Evolutionary conservation across 1,284 basidiomycete genomes (phyloP), one percentile per base, ranked within the genome.

Genomic region (Tetrapyrgos nigripes): DNA sequence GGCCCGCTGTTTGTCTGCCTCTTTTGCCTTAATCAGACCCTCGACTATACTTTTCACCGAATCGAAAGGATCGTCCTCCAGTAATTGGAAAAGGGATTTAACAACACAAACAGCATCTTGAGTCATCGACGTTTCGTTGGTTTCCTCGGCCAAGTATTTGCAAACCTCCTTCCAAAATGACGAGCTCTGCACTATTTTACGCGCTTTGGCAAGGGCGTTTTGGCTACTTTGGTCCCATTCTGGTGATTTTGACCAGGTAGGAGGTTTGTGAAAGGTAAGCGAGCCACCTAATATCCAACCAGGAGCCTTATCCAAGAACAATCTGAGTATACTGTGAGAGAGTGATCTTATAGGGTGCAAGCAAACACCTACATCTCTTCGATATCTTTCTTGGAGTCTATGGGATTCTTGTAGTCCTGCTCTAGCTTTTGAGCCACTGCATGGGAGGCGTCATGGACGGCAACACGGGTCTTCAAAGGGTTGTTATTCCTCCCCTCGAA

Each of bases 1-100:
- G 1, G 93, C 94, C 37, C 96, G 84, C 68, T 95, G 94, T 75
- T 94, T 92, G 75, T 97, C 87, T 64, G 87, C 85, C 62, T 91
- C 88, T 51, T 84, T 81, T 61, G 88, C 77, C 8, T 69, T 69
- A 17, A 91, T 73, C 13, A 90, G 68, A 19, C 76, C 76, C 61
- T 88, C 85, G 21, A 89, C 66, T 1, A 78, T 79, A 1, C 84
- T 83, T 61, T 76, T 78, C 59, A 90, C 70, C 1, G 78, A 77
- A 55, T 82, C 78, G 50, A 88, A 83, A 11, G 87, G 86, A 61
- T 84, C 84, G 64, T 88, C 85, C 64, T 87, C 86, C 9, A 92
- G 73, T 13, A 90, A 64, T 77, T 92, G 88, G 65, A 89, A 90
- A 49, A 91, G 86, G 1, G 88, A 89, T 71, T 91, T 91, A 24